Percentiles rank a stretch among this genome's conserved stretches.
Evolutionary conservation across 768 basidiomycete genomes (phyloP).

Genomic region (Amanita subjunquillea): DNA sequence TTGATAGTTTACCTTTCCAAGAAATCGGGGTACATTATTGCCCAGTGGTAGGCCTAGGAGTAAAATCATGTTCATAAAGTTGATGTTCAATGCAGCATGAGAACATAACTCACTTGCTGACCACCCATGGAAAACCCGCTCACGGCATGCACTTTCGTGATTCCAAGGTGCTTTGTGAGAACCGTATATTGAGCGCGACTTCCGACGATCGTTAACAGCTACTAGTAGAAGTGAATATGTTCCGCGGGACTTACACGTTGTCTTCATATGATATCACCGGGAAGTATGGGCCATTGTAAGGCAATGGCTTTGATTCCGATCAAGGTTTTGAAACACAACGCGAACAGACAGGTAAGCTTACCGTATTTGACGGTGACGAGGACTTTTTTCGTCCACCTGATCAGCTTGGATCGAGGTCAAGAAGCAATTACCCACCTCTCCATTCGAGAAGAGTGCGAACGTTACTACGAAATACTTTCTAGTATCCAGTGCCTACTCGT

Average conservation of each 20-base stretch:
- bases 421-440: slow-evolving; percentile 31
- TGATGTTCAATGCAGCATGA: background rate
- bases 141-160: slow-evolving; percentile 34
- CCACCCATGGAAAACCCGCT: slow-evolving; percentile 56
- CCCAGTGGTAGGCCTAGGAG: slow-evolving; percentile 43
- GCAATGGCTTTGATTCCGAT: slow-evolving; percentile 27
- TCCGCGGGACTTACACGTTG: slow-evolving; percentile 34
- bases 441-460: slow-evolving; percentile 47
- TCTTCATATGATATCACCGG: slow-evolving; percentile 47
- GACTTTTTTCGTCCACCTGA: slow-evolving; percentile 23
- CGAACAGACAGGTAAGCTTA: slow-evolving; percentile 11
- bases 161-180: slow-evolving; percentile 33
- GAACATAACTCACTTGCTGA: slow-evolving; percentile 17
- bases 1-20: slow-evolving; percentile 28
- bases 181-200: slow-evolving; percentile 45
- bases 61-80: background rate
- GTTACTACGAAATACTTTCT: slow-evolving; percentile 44
- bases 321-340: too few relatives aligned
- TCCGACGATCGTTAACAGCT: slow-evolving; percentile 8
- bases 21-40: slow-evolving; percentile 43
- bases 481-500: slow-evolving; percentile 34
- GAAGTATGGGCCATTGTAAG: slow-evolving; percentile 51
- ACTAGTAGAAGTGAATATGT: background rate
- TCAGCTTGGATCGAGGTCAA: background rate
- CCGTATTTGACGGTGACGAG: slow-evolving; percentile 54